Base-by-base conservation (phyloP, 1,139 yeast species). In the Nakaseomyces bracarensis region DNA sequence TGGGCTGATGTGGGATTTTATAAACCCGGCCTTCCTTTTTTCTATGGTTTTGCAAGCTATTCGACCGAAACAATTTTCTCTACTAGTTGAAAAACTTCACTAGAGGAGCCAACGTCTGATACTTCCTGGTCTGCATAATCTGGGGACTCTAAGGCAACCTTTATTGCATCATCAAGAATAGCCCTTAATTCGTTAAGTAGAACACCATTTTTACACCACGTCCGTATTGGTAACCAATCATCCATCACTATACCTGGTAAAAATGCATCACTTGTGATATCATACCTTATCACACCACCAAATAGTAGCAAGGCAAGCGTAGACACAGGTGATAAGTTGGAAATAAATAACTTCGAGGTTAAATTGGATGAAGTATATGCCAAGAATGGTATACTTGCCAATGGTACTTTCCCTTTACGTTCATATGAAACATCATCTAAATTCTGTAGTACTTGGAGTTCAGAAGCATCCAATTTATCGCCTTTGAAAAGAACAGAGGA, bases 141-240 rank as follows among this genome's bases (percentile, higher is more conserved):
- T 7, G 69, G 69, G 35, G 65, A 62, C 13, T 71, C 74, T 37
- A 80, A 60, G 47, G 76, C 76, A 21, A 70, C 71, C 39, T 75
- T 82, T 43, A 89, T 74, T 1, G 82, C 75, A 15, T 72, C 66
- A 56, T 87, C 95, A 21, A 89, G 64, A 37, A 86, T 58, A 15
- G 66, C 57, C 50, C 94, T 68, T 41, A 91, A 64, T 45, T 82
- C 75, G 47, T 83, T 83, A 30, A 87, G 72, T 41, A 89, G 66
- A 3, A 91, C 95, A 1, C 93, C 97, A 55, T 89, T 86, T 52
- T 93, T 82, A 50, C 95, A 84, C 96, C 97, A 87, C 2, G 95
- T 84, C 50, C 84, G 69, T 27, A 91, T 68, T 7, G 95, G 87
- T 25, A 83, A 63, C 96, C 96, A 83, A 39, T 73, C 71, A 54